phyloP scores from a whole-genome alignment of 2,329 filamentous ascomycete species.

The Rutstroemia sp. region DNA sequence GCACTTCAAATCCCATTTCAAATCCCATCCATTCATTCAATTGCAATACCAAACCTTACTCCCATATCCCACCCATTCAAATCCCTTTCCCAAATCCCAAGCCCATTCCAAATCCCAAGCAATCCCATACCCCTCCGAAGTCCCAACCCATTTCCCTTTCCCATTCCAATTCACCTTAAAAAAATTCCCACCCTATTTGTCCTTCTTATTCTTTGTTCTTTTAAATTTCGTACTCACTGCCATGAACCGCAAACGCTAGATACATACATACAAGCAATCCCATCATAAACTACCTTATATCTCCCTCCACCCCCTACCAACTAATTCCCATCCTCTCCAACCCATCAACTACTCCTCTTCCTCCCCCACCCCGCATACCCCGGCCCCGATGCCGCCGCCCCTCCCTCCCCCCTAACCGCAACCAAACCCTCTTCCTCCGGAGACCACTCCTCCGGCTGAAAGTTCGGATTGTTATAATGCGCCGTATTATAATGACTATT shows the following conservation, averaged over 20 bases:
- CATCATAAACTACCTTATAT: not conserved
- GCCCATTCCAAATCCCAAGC: too few species aligned
- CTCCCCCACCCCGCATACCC: not conserved
- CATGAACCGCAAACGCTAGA: too few species aligned
- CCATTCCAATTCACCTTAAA: too few species aligned
- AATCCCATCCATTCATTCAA: too few species aligned
- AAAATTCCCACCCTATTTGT: too few species aligned
- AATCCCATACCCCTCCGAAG: too few species aligned
- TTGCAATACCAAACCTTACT: not conserved
- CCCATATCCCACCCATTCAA: not conserved
- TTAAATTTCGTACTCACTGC: too few species aligned
- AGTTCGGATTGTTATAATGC: conserved; percentile 59
- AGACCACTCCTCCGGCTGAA: conserved; percentile 46
- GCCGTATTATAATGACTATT: conserved; percentile 61
- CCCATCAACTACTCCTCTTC: conserved; percentile 5
- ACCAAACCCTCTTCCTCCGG: conserved; percentile 27
- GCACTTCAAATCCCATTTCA: too few species aligned
- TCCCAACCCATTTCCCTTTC: too few species aligned
- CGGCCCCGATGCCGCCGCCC: not conserved
- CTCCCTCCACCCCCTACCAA: too few species aligned
- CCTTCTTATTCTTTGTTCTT: too few species aligned
- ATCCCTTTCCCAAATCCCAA: not conserved
- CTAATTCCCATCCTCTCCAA: not conserved
- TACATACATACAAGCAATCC: not conserved
- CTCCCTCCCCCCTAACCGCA: not conserved